Evolutionary conservation across 805 yeast genomes (phyloP), one percentile per base, ranked within the genome.

Genomic region (Suhomyces canberraensis): DNA sequence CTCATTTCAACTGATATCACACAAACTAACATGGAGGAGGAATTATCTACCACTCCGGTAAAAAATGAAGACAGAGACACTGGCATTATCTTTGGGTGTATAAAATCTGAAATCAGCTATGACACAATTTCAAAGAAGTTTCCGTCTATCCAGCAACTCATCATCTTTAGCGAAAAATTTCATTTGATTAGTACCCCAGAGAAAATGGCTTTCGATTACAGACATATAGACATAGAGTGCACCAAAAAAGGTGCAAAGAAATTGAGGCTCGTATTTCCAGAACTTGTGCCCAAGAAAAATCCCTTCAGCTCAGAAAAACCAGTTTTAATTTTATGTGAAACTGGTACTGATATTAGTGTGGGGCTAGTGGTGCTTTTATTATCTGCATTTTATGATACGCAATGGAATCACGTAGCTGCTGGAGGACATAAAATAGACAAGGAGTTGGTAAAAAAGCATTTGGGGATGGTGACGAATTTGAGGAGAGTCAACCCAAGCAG

Each of bases 401-500:
- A 64, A 0, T 80, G 84, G 76, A 25, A 40, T 1, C 47, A 39
- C 0, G 36, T 47, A 1, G 32, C 31, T 0, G 30, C 17, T 11
- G 25, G 26, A 21, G 8, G 14, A 24, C 35, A 42, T 16, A 64
- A 29, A 45, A 45, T 64, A 0, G 66, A 72, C 17, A 84, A 84
- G 51, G 76, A 70, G 18, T 54, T 66, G 7, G 71, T 84, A 11
- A 72, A 78, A 38, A 70, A 69, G 39, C 80, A 83, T 37, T 58
- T 87, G 20, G 73, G 78, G 2, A 55, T 54, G 31, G 48, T 87
- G 3, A 64, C 73, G 13, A 59, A 69, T 3, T 54, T 61, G 6
- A 54, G 73, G n/a, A 75, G 71, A 27, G 76, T 75, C 4, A 84
- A 86, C 41, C 95, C 95, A 0, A 79, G 89, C 37, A 65, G 96